Evolutionary conservation across 228 moss, liverwort and hornwort genomes (phyloP), one percentile per base, ranked within the genome.

Genomic region (Sphagnum fallax): DNA sequence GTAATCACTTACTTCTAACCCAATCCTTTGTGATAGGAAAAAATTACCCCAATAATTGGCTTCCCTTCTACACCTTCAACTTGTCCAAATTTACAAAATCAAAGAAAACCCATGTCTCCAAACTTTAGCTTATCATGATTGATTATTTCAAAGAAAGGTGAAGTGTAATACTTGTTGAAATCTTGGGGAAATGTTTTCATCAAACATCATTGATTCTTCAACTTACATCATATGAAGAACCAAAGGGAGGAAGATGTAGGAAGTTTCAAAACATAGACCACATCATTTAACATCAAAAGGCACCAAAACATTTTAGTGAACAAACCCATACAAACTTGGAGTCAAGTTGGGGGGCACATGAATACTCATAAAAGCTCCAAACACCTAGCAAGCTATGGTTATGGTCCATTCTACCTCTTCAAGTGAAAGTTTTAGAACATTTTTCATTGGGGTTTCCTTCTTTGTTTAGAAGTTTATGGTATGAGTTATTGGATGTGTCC

Each of bases 291-390:
- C 32, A 32, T 32, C 32, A 32, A 32, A 32, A 32, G 32, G 32
- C 32, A 32, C 32, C 2, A 65, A 65, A 10, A 12, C 47, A 50
- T 6, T 4, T 12, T 32, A 4, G 15, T 48, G 5, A 6, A 12
- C 8, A 65, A 49, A 65, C 16, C 52, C 51, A 47, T 83, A 94
- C 91, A 63, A 73, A 57, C 73, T 73, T 58, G 91, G 91, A 83
- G 94, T 90, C 76, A 94, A 88, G 75, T 94, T 94, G 4, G 94
- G 94, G 70, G 94, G 94, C 61, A 91, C 90, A 79, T 94, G 94
- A 72, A 94, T 90, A 55, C 81, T 94, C 94, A 91, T 94, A 6
- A 81, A 80, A 62, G 91, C 53, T 50, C 94, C 94, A 73, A 91
- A 91, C 50, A 75, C 75, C 83, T 91, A 85, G 50, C 94, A 88